Conservation (phyloP, 495 filamentous ascomycete genomes). For the Penicillium canariense region DNA sequence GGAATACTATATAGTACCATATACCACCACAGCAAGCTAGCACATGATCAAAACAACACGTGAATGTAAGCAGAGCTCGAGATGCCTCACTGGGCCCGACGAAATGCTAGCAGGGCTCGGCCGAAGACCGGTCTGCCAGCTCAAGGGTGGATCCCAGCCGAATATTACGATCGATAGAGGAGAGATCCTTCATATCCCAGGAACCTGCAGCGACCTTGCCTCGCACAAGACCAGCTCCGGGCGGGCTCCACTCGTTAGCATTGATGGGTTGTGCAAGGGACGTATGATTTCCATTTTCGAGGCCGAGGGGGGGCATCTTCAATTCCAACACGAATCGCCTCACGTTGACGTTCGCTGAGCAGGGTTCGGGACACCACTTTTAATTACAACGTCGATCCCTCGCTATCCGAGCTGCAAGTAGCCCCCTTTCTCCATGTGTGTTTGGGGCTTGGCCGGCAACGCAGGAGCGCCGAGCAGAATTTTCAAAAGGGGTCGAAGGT, state of each 20-base stretch:
- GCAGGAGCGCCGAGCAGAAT: background rate
- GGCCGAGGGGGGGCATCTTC: background rate
- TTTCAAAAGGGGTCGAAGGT: background rate
- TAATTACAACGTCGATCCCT: slow-evolving; percentile 11
- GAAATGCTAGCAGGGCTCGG: background rate
- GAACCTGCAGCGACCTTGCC: background rate
- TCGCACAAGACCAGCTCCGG: background rate
- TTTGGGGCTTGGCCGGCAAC: background rate
- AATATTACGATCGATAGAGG: slow-evolving; percentile 2
- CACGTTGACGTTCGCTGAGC: background rate
- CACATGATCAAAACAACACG: background rate
- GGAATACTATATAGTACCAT: too few species aligned
- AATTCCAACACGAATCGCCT: background rate
- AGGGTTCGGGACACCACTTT: slow-evolving; percentile 2
- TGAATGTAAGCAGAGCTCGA: background rate
- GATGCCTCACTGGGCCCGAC: background rate
- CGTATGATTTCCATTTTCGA: background rate
- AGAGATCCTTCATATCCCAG: background rate
- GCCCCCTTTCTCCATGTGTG: background rate
- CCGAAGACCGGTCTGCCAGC: background rate
- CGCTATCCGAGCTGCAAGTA: background rate
- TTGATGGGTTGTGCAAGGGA: background rate
- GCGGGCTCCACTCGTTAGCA: background rate
- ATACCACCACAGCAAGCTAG: too few species aligned
- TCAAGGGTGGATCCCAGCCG: background rate